These are phyloP conservation scores for Panellus pusillus DNA, from an alignment of 768 basidiomycete genomes.

Conservation along the genomic window DNA sequence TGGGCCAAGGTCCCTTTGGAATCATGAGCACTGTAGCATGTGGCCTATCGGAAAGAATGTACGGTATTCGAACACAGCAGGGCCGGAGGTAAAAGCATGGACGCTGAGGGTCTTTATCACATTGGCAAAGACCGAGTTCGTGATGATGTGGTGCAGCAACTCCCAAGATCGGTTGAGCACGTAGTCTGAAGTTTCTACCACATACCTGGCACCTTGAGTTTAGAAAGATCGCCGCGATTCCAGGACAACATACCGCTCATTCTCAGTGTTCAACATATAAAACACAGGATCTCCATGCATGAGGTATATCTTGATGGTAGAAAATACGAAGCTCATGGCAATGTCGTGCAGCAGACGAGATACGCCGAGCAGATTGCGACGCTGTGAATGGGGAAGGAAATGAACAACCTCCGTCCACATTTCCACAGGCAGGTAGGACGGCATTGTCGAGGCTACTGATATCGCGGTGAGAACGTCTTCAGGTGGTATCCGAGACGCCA, in stretches of 20 bases:
- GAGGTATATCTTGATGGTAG: constrained; percentile 38
- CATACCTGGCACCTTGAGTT: constrained; percentile 28
- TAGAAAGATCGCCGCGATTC: constrained; percentile 3
- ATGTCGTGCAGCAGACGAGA: constrained; percentile 40
- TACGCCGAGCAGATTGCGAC: constrained; percentile 31
- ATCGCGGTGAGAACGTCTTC: too few species aligned
- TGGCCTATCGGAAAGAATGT: constrained; percentile 8
- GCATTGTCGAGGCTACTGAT: too few species aligned
- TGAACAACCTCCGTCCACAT: constrained; percentile 36
- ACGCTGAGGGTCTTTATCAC: constrained; percentile 38
- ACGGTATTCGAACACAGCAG: constrained; percentile 39
- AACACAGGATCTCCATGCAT: constrained; percentile 29
- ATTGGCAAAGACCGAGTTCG: constrained; percentile 34
- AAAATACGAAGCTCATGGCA: constrained; percentile 33
- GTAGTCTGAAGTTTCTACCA: constrained; percentile 28
- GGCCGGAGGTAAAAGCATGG: constrained; percentile 34
- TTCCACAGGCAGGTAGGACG: constrained; percentile 33
- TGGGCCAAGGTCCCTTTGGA: constrained; percentile 35
- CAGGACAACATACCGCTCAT: constrained; percentile 25
- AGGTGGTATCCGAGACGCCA: too few species aligned
- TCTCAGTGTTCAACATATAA: constrained; percentile 32
- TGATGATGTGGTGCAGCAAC: constrained; percentile 36
- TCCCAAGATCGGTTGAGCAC: constrained; percentile 42
- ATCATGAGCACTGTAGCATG: constrained; percentile 4
- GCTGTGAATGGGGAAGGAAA: constrained; percentile 29